phyloP scores from a whole-genome alignment of 2,329 filamentous ascomycete species.

The Epichloe sp. region DNA sequence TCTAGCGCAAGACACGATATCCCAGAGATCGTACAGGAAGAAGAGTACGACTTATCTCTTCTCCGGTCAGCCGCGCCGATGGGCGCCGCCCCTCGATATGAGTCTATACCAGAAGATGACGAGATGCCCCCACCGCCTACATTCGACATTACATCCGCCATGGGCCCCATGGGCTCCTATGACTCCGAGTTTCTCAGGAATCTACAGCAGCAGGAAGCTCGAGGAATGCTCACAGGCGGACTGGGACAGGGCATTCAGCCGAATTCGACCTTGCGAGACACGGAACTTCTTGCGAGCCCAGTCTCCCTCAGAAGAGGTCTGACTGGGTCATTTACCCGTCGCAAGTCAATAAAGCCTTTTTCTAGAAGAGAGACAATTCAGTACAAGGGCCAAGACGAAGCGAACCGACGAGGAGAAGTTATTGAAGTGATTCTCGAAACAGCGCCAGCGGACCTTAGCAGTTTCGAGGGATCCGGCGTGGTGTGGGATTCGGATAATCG shows the following conservation, averaged over 20 bases:
- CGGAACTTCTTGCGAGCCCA: slow-evolving; percentile 32
- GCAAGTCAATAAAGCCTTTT: slow-evolving; percentile 12
- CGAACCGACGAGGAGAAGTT: slow-evolving; percentile 45
- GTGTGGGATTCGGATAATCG: slow-evolving; percentile 18
- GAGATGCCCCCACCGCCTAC: slow-evolving; percentile 14
- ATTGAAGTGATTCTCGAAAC: slow-evolving; percentile 41
- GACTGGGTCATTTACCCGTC: slow-evolving; percentile 29
- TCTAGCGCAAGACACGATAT: slow-evolving; percentile 11
- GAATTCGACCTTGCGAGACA: slow-evolving; percentile 32
- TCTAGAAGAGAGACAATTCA: slow-evolving; percentile 29
- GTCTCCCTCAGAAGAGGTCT: slow-evolving; percentile 21
- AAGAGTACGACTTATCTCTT: slow-evolving; percentile 31
- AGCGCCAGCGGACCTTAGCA: slow-evolving; percentile 36
- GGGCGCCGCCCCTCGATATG: slow-evolving; percentile 20
- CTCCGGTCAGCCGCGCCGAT: slow-evolving; percentile 28
- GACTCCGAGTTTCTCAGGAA: slow-evolving; percentile 31
- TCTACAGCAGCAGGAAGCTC: slow-evolving; percentile 39
- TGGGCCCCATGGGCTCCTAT: slow-evolving; percentile 31
- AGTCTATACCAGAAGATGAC: slow-evolving; percentile 19
- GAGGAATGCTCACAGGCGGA: slow-evolving; percentile 43
- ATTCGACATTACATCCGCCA: slow-evolving; percentile 33
- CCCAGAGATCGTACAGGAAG: slow-evolving; percentile 21
- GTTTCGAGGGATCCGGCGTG: slow-evolving; percentile 30
- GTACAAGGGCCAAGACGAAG: slow-evolving; percentile 41
- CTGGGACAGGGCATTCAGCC: slow-evolving; percentile 40